phyloP scores from a whole-genome alignment of 2,329 filamentous ascomycete genomes.

The Colletotrichum neosansevieriae region DNA sequence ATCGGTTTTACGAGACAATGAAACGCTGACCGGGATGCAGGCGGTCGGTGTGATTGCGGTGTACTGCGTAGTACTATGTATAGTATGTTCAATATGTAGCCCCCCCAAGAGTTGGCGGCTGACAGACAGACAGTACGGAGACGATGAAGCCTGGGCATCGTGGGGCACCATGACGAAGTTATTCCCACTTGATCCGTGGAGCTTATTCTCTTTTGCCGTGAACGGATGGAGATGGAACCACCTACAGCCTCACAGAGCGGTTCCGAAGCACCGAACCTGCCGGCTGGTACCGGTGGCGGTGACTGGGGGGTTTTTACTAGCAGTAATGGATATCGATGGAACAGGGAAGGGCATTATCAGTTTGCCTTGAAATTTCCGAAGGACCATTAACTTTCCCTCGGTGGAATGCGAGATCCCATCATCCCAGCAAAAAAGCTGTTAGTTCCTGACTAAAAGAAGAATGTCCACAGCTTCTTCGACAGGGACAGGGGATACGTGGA shows the following conservation, averaged over 20 bases:
- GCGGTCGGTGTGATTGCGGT: constrained; percentile 27
- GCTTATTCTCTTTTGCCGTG: not conserved
- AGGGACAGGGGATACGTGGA: constrained; percentile 12
- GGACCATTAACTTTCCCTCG: not conserved
- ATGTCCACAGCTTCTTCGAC: constrained; percentile 12
- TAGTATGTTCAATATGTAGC: no score
- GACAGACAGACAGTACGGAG: constrained; percentile 12
- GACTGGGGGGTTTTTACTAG: no score
- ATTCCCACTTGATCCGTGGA: constrained; percentile 14
- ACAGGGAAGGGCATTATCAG: constrained; percentile 14
- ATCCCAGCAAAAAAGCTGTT: no score
- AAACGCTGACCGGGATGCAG: constrained; percentile 26
- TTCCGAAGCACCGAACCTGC: not conserved
- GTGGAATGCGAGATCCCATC: not conserved
- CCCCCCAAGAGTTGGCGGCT: constrained; percentile 14
- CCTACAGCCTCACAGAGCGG: constrained; percentile 13
- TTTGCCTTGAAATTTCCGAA: constrained; percentile 8
- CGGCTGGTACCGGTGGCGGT: constrained; percentile 18
- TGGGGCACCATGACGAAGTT: constrained; percentile 28
- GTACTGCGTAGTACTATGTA: no score
- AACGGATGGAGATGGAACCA: not conserved
- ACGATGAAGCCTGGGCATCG: constrained; percentile 1
- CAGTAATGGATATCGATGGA: constrained; percentile 23
- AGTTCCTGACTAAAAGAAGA: constrained; percentile 19
- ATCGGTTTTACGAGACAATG: constrained; percentile 19